A percentile compares a stretch with the other conserved stretches of the same genome.
These are phyloP conservation scores for Artemisia annua DNA, from an alignment of 129 eudicot species.

Conservation along the genomic window DNA sequence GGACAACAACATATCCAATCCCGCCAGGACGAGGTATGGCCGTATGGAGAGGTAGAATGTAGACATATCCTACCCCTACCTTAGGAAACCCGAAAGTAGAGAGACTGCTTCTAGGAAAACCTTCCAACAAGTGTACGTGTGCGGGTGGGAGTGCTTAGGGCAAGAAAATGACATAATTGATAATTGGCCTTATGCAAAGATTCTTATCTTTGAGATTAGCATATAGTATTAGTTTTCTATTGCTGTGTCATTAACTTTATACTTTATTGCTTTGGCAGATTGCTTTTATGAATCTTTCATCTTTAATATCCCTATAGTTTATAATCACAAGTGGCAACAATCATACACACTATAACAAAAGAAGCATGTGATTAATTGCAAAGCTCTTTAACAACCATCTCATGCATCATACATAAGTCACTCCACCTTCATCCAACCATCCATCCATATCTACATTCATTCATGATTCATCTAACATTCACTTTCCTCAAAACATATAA, in stretches of 20 bases:
- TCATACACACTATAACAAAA: conserved; percentile 19
- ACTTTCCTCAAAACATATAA: conserved; percentile 34
- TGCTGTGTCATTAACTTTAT: neutral
- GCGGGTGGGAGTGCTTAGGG: no score
- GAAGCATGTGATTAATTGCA: conserved; percentile 25
- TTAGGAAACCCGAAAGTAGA: no score
- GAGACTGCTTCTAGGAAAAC: no score
- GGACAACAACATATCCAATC: no score
- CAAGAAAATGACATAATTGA: conserved; percentile 9
- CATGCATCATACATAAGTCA: conserved; percentile 38
- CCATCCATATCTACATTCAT: conserved; percentile 35
- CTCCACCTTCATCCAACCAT: conserved; percentile 47
- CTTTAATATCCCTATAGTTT: neutral
- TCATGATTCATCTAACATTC: conserved; percentile 20
- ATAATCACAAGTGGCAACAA: conserved; percentile 16
- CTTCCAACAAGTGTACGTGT: no score
- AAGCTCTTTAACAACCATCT: conserved; percentile 27
- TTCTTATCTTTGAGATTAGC: conserved; percentile 17
- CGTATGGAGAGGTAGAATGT: no score
- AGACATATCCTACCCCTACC: no score
- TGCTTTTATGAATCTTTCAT: conserved; percentile 11
- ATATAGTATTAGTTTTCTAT: neutral
- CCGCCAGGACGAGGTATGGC: no score
- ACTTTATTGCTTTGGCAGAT: neutral
- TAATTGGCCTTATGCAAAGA: conserved; percentile 14